Conservation (phyloP, 768 basidiomycete genomes). For the Lyophyllum atratum region DNA sequence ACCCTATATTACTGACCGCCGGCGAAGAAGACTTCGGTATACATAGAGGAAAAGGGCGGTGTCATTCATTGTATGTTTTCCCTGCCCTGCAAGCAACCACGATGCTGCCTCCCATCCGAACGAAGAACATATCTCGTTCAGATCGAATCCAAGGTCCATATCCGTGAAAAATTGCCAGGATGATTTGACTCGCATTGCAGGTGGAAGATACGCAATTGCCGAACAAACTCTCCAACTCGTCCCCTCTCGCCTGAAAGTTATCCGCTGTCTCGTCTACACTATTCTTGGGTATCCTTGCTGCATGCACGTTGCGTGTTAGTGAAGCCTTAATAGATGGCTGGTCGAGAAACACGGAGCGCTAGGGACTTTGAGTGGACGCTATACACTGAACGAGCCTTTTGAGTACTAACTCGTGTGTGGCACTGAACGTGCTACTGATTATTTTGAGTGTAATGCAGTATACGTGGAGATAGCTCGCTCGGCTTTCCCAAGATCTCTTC, state of each 20-base stretch:
- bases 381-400: background rate
- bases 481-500: background rate
- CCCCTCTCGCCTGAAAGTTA: background rate
- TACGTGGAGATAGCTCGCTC: background rate
- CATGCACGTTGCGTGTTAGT: background rate
- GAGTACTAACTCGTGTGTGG: background rate
- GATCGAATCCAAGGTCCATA: no score
- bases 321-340: background rate
- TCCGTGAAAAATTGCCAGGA: no score
- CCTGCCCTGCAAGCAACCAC: background rate
- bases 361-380: background rate
- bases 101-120: background rate
- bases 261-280: background rate
- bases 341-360: background rate
- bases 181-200: no score
- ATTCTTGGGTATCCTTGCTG: background rate
- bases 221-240: background rate
- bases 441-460: background rate
- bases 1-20: background rate
- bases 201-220: background rate
- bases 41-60: background rate
- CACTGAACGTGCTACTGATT: background rate
- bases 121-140: no score
- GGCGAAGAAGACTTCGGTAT: background rate
- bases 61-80: background rate